These are phyloP conservation scores for Pestalotiopsis sp. DNA, from an alignment of 2,329 filamentous ascomycete genomes.

Conservation along the genomic window DNA sequence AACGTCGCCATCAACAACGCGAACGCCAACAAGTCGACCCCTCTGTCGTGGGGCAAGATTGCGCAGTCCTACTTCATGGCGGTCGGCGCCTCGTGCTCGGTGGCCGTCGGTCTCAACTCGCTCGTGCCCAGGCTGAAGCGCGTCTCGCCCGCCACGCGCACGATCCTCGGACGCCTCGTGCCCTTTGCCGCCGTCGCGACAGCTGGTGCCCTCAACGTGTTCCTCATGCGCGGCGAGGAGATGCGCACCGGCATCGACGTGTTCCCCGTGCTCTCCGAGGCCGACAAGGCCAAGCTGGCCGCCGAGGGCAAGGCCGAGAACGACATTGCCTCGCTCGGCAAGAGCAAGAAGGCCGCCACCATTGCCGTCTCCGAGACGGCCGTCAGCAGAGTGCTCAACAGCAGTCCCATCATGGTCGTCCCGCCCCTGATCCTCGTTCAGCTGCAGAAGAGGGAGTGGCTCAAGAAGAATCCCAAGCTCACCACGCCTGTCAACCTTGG, in stretches of 20 bases:
- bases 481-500: slow-evolving; percentile 84
- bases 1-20: slow-evolving; percentile 98
- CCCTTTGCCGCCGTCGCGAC: slow-evolving; percentile 94
- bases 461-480: slow-evolving; percentile 75
- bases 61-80: slow-evolving; percentile 90
- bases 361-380: slow-evolving; percentile 93
- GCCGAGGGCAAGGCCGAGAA: slow-evolving; percentile 64
- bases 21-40: slow-evolving; percentile 97
- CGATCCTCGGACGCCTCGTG: slow-evolving; percentile 82
- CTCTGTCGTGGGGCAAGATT: slow-evolving; percentile 79
- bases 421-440: slow-evolving; percentile 85
- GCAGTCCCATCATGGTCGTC: slow-evolving; percentile 95
- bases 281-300: slow-evolving; percentile 63
- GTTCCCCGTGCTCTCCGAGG: slow-evolving; percentile 76
- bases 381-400: slow-evolving; percentile 87
- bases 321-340: slow-evolving; percentile 75
- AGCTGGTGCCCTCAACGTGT: slow-evolving; percentile 91
- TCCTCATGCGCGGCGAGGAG: slow-evolving; percentile 96
- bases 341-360: slow-evolving; percentile 84
- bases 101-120: slow-evolving; percentile 89
- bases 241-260: slow-evolving; percentile 92
- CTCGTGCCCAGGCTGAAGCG: slow-evolving; percentile 82
- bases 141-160: slow-evolving; percentile 74
- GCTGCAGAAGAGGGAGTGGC: slow-evolving; percentile 82
- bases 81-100: slow-evolving; percentile 89